These are phyloP conservation scores for Gossypium australe DNA, from an alignment of 345 rosid species.

Conservation along the genomic window DNA sequence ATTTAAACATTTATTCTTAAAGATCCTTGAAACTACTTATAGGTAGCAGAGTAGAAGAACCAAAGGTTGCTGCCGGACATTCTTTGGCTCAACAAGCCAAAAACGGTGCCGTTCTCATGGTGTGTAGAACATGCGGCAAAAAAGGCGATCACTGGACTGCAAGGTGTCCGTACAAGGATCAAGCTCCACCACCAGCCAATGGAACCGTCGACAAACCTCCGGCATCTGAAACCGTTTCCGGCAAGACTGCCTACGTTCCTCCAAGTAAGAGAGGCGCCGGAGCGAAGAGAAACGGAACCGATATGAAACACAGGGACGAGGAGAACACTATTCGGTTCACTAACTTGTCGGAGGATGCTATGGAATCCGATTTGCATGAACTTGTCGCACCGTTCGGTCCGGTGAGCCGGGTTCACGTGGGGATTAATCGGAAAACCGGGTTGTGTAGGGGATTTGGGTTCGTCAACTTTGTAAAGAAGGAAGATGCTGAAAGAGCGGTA, in stretches of 20 bases:
- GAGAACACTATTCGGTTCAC: constrained; percentile 86
- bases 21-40: background rate
- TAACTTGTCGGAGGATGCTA: constrained; percentile 82
- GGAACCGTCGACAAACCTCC: constrained; percentile 55
- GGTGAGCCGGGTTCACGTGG: constrained; percentile 78
- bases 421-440: constrained; percentile 79
- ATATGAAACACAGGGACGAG: constrained; percentile 84
- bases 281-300: constrained; percentile 66
- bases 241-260: constrained; percentile 66
- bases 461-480: constrained; percentile 77
- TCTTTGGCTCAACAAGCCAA: constrained; percentile 56
- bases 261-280: constrained; percentile 63
- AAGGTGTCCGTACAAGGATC: constrained; percentile 86
- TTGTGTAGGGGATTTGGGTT: constrained; percentile 88
- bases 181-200: constrained; percentile 45
- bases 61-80: constrained; percentile 43
- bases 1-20: too few relatives aligned
- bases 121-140: constrained; percentile 82
- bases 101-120: constrained; percentile 78
- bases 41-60: constrained; percentile 72
- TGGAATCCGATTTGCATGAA: constrained; percentile 74
- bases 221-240: constrained; percentile 35
- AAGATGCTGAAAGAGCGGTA: constrained; percentile 84
- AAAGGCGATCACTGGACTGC: constrained; percentile 95
- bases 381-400: constrained; percentile 79